These are phyloP conservation scores for Piper betle DNA, from an alignment of 164 flowering plant genomes.

Conservation along the genomic window DNA sequence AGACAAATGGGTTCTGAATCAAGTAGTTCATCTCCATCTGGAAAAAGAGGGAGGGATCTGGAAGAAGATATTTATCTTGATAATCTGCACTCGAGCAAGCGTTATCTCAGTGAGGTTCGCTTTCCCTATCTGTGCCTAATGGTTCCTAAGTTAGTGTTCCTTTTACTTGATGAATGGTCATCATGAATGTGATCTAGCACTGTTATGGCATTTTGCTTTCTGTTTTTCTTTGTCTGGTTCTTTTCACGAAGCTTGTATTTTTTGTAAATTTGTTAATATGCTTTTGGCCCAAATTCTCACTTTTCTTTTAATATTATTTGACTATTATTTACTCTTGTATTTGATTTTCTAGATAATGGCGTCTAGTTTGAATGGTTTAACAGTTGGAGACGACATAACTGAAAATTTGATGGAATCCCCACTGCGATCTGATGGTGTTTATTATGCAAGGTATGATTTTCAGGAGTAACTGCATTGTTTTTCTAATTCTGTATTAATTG, in stretches of 20 bases:
- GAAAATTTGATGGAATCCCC: slow-evolving; percentile 77
- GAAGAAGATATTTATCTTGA: slow-evolving; percentile 89
- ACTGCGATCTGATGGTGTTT: slow-evolving; percentile 52
- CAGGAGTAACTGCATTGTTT: too few species aligned
- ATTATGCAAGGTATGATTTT: not conserved
- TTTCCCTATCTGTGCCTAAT: slow-evolving; percentile 1
- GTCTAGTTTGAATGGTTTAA: slow-evolving; percentile 81
- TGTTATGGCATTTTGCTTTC: not conserved
- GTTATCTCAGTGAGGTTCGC: slow-evolving; percentile 84
- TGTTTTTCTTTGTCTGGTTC: not conserved
- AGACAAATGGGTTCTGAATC: slow-evolving; percentile 38
- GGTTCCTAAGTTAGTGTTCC: not conserved
- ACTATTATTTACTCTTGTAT: not conserved
- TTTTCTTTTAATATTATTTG: not conserved
- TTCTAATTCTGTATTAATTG: too few species aligned
- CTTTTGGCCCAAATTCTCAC: not conserved
- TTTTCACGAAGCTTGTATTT: not conserved
- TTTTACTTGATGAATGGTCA: not conserved
- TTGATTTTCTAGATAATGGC: slow-evolving; percentile 68
- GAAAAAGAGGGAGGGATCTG: slow-evolving; percentile 72
- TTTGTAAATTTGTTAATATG: not conserved
- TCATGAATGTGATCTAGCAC: not conserved
- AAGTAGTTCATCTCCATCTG: slow-evolving; percentile 36
- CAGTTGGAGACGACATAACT: slow-evolving; percentile 65
- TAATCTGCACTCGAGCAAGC: slow-evolving; percentile 86